A percentile compares a stretch with the other conserved stretches of the same genome.
phyloP scores from a whole-genome alignment of 1,284 basidiomycete species.

The Trametes polyzona region DNA sequence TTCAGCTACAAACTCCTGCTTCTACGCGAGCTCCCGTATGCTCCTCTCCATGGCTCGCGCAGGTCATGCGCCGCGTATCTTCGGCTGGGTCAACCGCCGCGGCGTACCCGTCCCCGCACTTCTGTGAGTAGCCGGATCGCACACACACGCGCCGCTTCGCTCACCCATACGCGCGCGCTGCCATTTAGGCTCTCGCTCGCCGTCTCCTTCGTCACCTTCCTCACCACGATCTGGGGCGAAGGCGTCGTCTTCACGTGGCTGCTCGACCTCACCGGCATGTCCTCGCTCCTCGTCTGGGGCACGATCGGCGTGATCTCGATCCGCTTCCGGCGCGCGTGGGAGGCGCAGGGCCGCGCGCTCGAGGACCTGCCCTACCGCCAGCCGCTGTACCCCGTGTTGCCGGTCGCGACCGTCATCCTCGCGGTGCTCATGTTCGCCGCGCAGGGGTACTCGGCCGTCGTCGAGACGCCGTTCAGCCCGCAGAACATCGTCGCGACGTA shows the following conservation, averaged over 20 bases:
- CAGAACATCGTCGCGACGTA: slow-evolving; percentile 49
- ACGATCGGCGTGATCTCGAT: slow-evolving; percentile 57
- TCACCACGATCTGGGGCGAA: slow-evolving; percentile 59
- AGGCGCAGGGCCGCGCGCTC: slow-evolving; percentile 42
- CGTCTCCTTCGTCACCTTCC: slow-evolving; percentile 52
- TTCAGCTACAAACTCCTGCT: slow-evolving; percentile 59
- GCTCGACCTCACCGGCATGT: slow-evolving; percentile 70
- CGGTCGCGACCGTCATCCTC: slow-evolving; percentile 46
- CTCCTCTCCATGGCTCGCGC: slow-evolving; percentile 78
- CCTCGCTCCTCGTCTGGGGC: slow-evolving; percentile 69
- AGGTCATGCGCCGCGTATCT: slow-evolving; percentile 82
- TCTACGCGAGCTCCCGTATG: slow-evolving; percentile 84
- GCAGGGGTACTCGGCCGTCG: slow-evolving; percentile 50
- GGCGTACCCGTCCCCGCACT: slow-evolving; percentile 66
- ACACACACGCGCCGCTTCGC: neutral
- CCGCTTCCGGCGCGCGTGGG: slow-evolving; percentile 53
- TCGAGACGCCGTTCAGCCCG: slow-evolving; percentile 38
- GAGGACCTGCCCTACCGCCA: slow-evolving; percentile 51
- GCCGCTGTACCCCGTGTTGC: slow-evolving; percentile 52
- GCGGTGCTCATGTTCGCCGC: slow-evolving; percentile 53
- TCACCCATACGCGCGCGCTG: neutral
- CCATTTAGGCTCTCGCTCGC: slow-evolving; percentile 45
- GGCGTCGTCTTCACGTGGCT: slow-evolving; percentile 61
- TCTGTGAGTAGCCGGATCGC: slow-evolving; percentile 43
- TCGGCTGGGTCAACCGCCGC: slow-evolving; percentile 62